Conservation (phyloP, 768 basidiomycete genomes). For the Termitomyces sp. region DNA sequence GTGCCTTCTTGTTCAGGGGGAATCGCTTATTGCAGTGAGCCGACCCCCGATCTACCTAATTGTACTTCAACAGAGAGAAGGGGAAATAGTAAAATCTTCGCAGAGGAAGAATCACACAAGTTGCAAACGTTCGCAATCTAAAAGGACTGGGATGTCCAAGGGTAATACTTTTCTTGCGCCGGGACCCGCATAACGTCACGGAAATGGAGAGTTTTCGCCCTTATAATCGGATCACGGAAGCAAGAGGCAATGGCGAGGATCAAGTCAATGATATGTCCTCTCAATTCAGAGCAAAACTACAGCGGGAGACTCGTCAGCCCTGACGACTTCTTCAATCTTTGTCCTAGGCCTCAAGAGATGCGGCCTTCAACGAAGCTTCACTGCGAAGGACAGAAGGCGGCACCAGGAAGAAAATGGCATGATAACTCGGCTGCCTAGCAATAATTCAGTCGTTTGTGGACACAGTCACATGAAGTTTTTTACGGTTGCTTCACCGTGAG, state of each 20-base stretch:
- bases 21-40: background rate
- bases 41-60: background rate
- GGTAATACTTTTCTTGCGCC: background rate
- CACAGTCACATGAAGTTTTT: background rate
- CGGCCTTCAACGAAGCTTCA: background rate
- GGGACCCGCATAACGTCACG: background rate
- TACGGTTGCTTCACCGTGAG: background rate
- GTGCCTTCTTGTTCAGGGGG: background rate
- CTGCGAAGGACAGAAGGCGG: constrained; percentile 4
- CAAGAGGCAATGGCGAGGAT: background rate
- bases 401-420: background rate
- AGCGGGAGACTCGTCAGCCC: too few species aligned
- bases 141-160: background rate
- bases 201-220: background rate
- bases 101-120: background rate
- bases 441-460: constrained; percentile 6
- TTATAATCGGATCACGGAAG: background rate
- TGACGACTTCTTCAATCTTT: background rate
- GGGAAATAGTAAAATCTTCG: background rate
- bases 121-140: background rate
- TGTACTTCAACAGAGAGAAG: background rate
- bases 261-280: background rate
- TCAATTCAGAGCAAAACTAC: too few species aligned
- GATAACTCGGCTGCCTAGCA: constrained; percentile 10
- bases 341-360: background rate